phyloP scores from a whole-genome alignment of 257 asterid species.

The Nicotiana tomentosiformis region DNA sequence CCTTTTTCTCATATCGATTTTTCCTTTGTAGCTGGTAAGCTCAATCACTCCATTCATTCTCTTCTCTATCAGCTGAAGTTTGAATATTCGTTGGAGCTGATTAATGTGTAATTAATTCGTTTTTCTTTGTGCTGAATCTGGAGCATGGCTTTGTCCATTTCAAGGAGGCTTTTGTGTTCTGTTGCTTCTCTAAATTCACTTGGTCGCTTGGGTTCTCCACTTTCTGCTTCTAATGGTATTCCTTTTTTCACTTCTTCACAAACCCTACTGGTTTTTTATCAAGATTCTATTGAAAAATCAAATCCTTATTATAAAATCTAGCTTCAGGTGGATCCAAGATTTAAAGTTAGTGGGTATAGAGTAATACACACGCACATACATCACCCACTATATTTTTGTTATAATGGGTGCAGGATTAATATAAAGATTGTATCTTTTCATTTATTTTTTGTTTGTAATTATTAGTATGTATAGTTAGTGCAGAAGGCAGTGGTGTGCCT shows the following conservation, averaged over 20 bases:
- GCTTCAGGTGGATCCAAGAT: background rate
- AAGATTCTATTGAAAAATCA: background rate
- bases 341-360: background rate
- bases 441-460: background rate
- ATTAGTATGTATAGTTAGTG: background rate
- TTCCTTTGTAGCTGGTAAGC: background rate
- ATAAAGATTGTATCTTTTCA: background rate
- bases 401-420: background rate
- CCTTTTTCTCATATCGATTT: background rate
- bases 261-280: background rate
- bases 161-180: slow-evolving; percentile 12
- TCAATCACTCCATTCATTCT: too few relatives aligned
- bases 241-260: background rate
- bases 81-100: background rate
- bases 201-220: slow-evolving; percentile 1
- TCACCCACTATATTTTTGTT: background rate
- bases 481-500: background rate
- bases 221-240: slow-evolving; percentile 9
- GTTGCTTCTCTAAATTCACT: slow-evolving; percentile 9
- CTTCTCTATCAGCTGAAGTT: background rate
- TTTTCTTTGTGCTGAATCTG: background rate
- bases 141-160: slow-evolving; percentile 23
- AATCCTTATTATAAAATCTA: background rate
- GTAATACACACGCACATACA: background rate
- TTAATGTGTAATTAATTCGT: background rate